These are phyloP conservation scores for Onygenales sp. DNA, from an alignment of 2,329 filamentous ascomycete genomes.

Conservation along the genomic window DNA sequence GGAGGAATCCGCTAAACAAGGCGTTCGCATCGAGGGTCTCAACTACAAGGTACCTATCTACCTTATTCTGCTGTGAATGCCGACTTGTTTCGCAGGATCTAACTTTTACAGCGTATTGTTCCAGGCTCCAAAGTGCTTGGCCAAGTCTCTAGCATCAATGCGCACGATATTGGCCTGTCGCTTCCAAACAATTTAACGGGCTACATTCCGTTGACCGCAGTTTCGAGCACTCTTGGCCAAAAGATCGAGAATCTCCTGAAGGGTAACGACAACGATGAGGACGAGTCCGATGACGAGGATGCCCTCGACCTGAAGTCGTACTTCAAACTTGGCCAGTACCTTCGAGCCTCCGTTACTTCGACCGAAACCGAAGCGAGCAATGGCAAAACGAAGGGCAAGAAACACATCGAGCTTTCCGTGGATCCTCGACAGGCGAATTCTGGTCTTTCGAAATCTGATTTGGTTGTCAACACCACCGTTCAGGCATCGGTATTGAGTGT, in stretches of 20 bases:
- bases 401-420: constrained; percentile 78
- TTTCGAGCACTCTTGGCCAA: constrained; percentile 70
- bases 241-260: constrained; percentile 60
- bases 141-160: constrained; percentile 71
- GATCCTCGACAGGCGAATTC: constrained; percentile 70
- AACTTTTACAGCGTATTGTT: constrained; percentile 57
- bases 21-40: constrained; percentile 70
- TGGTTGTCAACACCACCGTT: constrained; percentile 66
- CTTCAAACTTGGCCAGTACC: constrained; percentile 76
- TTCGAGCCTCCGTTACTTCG: constrained; percentile 73
- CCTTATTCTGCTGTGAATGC: neutral
- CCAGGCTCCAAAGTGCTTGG: constrained; percentile 83
- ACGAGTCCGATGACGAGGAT: constrained; percentile 39
- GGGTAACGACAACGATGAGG: constrained; percentile 46
- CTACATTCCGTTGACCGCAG: constrained; percentile 82
- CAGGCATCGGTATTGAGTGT: constrained; percentile 84
- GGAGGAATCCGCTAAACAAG: constrained; percentile 39
- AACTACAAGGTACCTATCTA: constrained; percentile 65
- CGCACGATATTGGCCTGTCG: constrained; percentile 67
- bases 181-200: constrained; percentile 90
- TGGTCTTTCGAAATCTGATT: constrained; percentile 60
- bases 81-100: constrained; percentile 15
- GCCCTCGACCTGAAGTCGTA: constrained; percentile 64
- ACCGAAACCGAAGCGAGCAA: constrained; percentile 49
- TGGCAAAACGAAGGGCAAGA: constrained; percentile 56